These are phyloP conservation scores for Metschnikowia proteae DNA, from an alignment of 805 yeast species.

Conservation along the genomic window DNA sequence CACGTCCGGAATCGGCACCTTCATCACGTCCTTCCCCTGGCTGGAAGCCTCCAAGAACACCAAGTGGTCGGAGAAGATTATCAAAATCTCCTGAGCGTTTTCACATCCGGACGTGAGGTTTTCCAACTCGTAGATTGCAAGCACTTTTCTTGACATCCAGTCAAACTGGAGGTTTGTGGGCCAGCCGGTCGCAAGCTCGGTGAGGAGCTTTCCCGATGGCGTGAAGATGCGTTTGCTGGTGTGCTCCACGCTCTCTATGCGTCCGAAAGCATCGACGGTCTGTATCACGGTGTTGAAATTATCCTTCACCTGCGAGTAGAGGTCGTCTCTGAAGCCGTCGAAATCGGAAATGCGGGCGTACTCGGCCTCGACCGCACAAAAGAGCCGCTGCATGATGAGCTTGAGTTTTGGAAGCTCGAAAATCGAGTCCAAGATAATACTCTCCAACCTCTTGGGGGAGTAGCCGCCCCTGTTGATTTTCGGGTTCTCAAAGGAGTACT, in stretches of 20 bases:
- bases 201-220: conserved; percentile 83
- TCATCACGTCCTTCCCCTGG: conserved; percentile 31
- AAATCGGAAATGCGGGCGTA: conserved; percentile 21
- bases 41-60: conserved; percentile 58
- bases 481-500: conserved; percentile 27
- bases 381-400: conserved; percentile 60
- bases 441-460: conserved; percentile 31
- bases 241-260: not conserved
- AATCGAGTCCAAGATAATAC: conserved; percentile 57
- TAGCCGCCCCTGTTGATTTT: conserved; percentile 29
- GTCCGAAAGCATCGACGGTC: conserved; percentile 81
- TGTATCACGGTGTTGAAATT: conserved; percentile 53
- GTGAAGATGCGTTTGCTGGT: conserved; percentile 59
- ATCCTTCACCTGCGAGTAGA: conserved; percentile 27
- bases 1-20: conserved; percentile 55
- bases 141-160: conserved; percentile 83
- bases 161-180: conserved; percentile 83
- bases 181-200: conserved; percentile 84
- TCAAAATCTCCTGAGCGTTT: conserved; percentile 46
- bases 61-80: conserved; percentile 77
- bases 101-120: conserved; percentile 21
- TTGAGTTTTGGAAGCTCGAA: conserved; percentile 69
- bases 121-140: conserved; percentile 56
- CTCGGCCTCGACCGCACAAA: conserved; percentile 46
- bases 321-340: conserved; percentile 16